Evolutionary conservation across 257 asterid genomes (phyloP).

Genomic region (Phtheirospermum japonicum): DNA sequence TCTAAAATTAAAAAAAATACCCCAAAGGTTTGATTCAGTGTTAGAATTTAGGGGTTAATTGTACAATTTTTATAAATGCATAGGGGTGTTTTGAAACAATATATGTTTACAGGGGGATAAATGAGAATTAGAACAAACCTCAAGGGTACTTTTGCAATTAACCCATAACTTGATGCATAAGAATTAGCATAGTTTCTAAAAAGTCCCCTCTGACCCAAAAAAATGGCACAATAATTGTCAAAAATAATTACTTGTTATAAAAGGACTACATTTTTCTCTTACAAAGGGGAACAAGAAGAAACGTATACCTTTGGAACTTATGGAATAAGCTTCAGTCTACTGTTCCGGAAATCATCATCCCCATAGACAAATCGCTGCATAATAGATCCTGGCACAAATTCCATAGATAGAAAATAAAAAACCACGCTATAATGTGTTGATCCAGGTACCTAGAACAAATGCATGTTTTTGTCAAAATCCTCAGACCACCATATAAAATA

Average conservation of each 20-base stretch:
- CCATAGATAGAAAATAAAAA: conserved; percentile 68
- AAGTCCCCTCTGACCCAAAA: too few species aligned
- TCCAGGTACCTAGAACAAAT: conserved; percentile 69
- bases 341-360: conserved; percentile 92
- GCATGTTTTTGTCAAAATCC: conserved; percentile 15
- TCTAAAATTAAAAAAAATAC: too few species aligned
- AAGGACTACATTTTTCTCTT: background rate
- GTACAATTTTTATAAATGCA: too few species aligned
- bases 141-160: too few species aligned
- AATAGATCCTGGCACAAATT: conserved; percentile 68
- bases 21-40: too few species aligned
- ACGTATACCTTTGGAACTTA: conserved; percentile 83
- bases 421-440: conserved; percentile 94
- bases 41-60: too few species aligned
- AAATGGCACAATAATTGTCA: too few species aligned
- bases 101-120: too few species aligned
- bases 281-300: conserved; percentile 18
- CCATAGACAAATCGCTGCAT: conserved; percentile 88
- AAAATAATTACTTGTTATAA: conserved; percentile 16
- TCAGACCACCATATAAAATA: conserved; percentile 19
- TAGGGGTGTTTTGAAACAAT: too few species aligned
- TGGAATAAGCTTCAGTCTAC: conserved; percentile 94
- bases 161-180: too few species aligned
- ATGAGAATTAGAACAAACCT: too few species aligned
- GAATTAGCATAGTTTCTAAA: too few species aligned